Evolutionary conservation across 805 yeast species (phyloP), one percentile per base, ranked within the genome.

Genomic region (Nakazawaea wickerhamii): DNA sequence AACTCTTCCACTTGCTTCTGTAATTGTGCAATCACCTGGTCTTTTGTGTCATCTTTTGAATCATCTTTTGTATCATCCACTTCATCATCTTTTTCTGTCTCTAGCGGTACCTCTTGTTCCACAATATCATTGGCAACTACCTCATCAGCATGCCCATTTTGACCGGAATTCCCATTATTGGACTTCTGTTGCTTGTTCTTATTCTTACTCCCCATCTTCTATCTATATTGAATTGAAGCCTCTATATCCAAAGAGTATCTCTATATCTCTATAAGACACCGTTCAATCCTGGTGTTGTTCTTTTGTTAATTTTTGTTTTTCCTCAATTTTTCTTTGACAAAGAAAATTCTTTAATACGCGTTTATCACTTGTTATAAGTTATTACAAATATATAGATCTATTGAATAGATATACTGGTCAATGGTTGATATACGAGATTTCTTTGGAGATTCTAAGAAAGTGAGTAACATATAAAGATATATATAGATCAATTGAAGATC

Each of bases 391-490:
- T n/a, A n/a, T n/a, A n/a, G n/a, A n/a, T n/a, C n/a, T n/a, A n/a
- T n/a, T n/a, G n/a, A n/a, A n/a, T n/a, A n/a, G n/a, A n/a, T n/a
- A n/a, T n/a, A n/a, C n/a, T n/a, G n/a, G n/a, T n/a, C n/a, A n/a
- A n/a, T 63, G 70, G 69, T 64, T 32, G 65, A 64, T 50, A 67
- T 68, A 44, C 55, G 64, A 20, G 67, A 65, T 39, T 68, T 65
- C 53, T 67, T 68, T 45, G 64, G 65, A 9, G 51, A 40, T 14
- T 9, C 32, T 4, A 5, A 52, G 19, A 44, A 38, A 21, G 46
- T 39, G 18, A 50, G 50, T 37, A 28, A 26, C 22, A 22, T 13
- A 21, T 38, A 22, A 11, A 28, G 27, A 21, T 10, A 20, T 23
- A 17, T 10, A 14, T 31, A 21, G n/a, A 14, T 14, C 23, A 39